Evolutionary conservation across 2,329 filamentous ascomycete genomes (phyloP).

Genomic region (Hortaea sp.): DNA sequence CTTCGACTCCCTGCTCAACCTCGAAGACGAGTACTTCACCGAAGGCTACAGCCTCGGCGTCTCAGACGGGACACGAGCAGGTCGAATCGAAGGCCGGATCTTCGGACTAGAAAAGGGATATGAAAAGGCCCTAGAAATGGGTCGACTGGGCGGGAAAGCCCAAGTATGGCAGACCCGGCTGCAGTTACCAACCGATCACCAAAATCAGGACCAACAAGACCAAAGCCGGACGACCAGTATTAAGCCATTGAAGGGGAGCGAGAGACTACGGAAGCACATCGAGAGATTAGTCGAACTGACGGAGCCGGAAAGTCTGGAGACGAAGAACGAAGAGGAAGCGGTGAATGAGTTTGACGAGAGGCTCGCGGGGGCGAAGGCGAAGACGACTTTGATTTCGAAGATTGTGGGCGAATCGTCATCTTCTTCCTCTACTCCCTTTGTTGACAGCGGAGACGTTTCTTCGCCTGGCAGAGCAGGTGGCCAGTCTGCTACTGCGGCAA

Average conservation of each 20-base stretch:
- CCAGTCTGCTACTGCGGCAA: not conserved
- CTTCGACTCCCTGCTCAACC: conserved; percentile 47
- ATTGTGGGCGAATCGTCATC: conserved; percentile 41
- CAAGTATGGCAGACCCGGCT: conserved; percentile 70
- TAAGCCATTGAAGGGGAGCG: conserved; percentile 32
- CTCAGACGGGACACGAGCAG: conserved; percentile 64
- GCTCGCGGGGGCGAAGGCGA: conserved; percentile 70
- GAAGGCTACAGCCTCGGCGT: conserved; percentile 70
- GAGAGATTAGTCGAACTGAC: conserved; percentile 64
- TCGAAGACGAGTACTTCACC: conserved; percentile 65
- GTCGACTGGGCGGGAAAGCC: conserved; percentile 65
- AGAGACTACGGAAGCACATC: conserved; percentile 67
- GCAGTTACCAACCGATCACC: not conserved
- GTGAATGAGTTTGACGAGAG: conserved; percentile 89
- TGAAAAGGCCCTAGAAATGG: conserved; percentile 79
- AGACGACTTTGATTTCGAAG: conserved; percentile 74
- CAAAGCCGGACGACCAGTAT: not conserved
- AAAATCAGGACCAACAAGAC: not conserved
- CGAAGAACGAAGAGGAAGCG: conserved; percentile 74
- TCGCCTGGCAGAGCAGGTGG: conserved; percentile 3
- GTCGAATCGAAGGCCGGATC: conserved; percentile 76
- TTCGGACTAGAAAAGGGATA: conserved; percentile 90
- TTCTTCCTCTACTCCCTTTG: too few species aligned
- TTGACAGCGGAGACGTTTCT: conserved; percentile 5
- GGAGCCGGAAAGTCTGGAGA: conserved; percentile 67